Conservation (phyloP, 208 protist genomes). For the Borovskyia barvae region DNA sequence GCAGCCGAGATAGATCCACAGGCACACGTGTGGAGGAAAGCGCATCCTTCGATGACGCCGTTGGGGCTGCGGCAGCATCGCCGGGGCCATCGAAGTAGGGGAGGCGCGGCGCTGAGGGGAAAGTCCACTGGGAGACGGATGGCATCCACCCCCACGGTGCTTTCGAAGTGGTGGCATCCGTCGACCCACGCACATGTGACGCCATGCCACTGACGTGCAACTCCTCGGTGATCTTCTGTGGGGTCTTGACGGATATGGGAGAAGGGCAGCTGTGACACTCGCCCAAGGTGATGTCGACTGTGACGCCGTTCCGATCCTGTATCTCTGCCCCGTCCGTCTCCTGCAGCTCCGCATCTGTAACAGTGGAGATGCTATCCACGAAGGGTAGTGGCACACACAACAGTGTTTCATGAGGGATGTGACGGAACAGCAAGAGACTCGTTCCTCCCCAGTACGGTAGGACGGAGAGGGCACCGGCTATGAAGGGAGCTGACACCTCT, state of each 20-base stretch:
- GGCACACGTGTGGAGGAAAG: not conserved
- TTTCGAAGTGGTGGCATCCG: not conserved
- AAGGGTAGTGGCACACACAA: conserved; percentile 47
- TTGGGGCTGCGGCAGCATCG: not conserved
- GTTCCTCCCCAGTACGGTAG: conserved; percentile 29
- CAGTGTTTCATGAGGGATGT: conserved; percentile 25
- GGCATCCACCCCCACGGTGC: conserved; percentile 12
- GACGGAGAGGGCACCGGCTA: conserved; percentile 7
- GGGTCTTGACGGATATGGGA: not conserved
- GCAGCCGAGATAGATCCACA: too few species aligned
- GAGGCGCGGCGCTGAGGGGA: not conserved
- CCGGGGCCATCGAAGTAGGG: not conserved
- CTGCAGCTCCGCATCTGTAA: conserved; percentile 1
- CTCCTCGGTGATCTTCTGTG: too few species aligned
- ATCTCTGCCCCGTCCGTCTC: not conserved
- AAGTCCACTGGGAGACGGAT: conserved; percentile 6
- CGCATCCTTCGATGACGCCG: not conserved
- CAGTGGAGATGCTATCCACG: not conserved
- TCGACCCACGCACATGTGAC: conserved; percentile 1
- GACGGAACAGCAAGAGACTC: conserved; percentile 33
- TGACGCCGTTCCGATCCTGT: not conserved
- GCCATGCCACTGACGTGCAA: not conserved
- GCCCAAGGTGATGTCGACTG: not conserved
- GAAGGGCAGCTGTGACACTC: not conserved
- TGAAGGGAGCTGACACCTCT: not conserved